Evolutionary conservation across 2,329 filamentous ascomycete species (phyloP).

Genomic region (Sordariomycetes sp.): DNA sequence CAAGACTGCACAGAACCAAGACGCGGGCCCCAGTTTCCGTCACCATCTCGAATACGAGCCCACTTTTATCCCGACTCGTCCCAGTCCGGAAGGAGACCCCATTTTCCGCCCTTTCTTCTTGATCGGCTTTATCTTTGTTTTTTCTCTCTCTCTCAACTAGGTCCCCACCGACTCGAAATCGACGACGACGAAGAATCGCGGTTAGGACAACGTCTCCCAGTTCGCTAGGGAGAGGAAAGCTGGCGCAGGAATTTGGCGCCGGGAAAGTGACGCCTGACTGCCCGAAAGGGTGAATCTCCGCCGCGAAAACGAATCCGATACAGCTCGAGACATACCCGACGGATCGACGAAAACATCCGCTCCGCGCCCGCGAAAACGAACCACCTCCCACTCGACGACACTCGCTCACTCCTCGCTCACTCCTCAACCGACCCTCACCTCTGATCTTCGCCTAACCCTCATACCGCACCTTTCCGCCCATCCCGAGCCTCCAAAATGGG

Average conservation of each 20-base stretch:
- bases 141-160: background rate
- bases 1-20: background rate
- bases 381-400: too few species aligned
- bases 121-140: background rate
- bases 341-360: too few species aligned
- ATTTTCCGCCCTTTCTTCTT: background rate
- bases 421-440: background rate
- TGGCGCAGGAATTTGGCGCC: too few species aligned
- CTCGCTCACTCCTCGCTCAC: background rate
- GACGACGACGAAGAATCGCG: background rate
- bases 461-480: background rate
- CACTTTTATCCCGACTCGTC: background rate
- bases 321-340: too few species aligned
- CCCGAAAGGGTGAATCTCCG: too few species aligned
- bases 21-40: background rate
- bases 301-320: too few species aligned
- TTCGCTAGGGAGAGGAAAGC: too few species aligned
- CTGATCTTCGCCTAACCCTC: background rate
- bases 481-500: background rate
- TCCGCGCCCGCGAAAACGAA: too few species aligned
- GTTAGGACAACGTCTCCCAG: background rate
- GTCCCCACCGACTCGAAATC: background rate
- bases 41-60: background rate
- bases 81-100: background rate
- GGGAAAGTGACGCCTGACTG: too few species aligned